Conservation (phyloP, 768 basidiomycete genomes). For the Collybiopsis luxurians region DNA sequence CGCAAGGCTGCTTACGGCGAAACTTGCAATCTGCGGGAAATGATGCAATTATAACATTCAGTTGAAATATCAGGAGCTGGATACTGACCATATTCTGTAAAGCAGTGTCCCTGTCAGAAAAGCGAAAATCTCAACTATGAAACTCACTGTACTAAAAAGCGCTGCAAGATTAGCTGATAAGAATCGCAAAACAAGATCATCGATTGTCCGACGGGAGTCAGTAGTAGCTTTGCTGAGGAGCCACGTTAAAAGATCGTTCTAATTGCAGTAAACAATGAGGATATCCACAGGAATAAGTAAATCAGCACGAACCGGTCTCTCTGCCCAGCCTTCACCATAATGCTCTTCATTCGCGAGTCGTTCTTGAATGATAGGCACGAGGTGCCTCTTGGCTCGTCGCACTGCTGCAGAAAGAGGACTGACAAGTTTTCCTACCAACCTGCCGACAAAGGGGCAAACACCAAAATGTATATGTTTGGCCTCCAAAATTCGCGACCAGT, state of each 20-base stretch:
- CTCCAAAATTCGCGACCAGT: neutral
- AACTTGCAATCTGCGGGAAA: constrained; percentile 10
- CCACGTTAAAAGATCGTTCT: constrained; percentile 41
- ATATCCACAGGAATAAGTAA: neutral
- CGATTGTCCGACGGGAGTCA: constrained; percentile 20
- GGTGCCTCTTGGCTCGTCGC: constrained; percentile 17
- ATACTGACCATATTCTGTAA: neutral
- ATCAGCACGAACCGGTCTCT: constrained; percentile 24
- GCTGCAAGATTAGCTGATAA: constrained; percentile 36
- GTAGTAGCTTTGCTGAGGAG: constrained; percentile 29
- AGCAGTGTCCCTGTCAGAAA: neutral
- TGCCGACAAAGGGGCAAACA: neutral
- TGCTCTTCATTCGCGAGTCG: constrained; percentile 24
- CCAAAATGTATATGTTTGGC: neutral
- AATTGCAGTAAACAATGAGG: too few relatives aligned
- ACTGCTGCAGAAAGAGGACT: neutral
- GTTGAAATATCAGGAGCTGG: neutral
- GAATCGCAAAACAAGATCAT: constrained; percentile 25
- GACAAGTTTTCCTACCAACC: neutral
- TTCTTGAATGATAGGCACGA: constrained; percentile 29
- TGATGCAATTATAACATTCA: neutral
- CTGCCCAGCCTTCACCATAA: constrained; percentile 27
- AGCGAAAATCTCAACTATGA: too few relatives aligned
- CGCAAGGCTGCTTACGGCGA: constrained; percentile 16
- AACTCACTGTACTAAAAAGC: constrained; percentile 27